A percentile compares a stretch with the other conserved stretches of the same genome.
These are phyloP conservation scores for Diaporthe batatas DNA, from an alignment of 2,329 filamentous ascomycete genomes.

Conservation along the genomic window DNA sequence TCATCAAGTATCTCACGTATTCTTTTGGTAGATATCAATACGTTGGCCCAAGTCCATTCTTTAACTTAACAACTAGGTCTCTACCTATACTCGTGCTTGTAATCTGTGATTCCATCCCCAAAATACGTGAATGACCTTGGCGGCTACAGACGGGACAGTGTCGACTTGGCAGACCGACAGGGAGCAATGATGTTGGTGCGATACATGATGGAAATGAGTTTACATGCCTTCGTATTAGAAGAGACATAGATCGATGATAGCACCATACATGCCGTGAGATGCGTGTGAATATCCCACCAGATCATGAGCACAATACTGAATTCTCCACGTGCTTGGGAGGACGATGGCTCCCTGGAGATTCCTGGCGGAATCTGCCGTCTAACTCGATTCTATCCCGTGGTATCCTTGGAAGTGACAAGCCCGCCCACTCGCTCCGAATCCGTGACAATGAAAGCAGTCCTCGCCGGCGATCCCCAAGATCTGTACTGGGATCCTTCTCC, in stretches of 20 bases:
- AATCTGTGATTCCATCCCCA: too few relatives aligned
- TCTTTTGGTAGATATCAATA: too few relatives aligned
- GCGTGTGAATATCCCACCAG: background rate
- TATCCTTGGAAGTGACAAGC: constrained; percentile 34
- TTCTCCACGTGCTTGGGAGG: background rate
- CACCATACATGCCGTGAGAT: background rate
- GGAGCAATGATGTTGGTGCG: background rate
- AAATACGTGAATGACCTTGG: too few relatives aligned
- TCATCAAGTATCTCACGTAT: too few relatives aligned
- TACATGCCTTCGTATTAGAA: background rate
- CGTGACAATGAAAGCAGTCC: constrained; percentile 16
- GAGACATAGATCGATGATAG: background rate
- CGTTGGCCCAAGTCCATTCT: too few relatives aligned
- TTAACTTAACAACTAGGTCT: too few relatives aligned
- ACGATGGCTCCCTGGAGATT: background rate
- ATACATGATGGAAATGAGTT: background rate
- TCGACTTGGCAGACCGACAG: background rate
- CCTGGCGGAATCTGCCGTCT: constrained; percentile 27
- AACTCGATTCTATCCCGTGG: constrained; percentile 41
- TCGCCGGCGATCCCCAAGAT: background rate
- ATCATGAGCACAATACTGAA: background rate
- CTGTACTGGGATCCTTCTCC: too few relatives aligned
- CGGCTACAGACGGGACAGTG: background rate
- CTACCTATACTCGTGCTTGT: too few relatives aligned
- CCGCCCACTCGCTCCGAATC: constrained; percentile 18